Evolutionary conservation across 352 stramenopile genomes (phyloP).

Genomic region (Peronospora belbahrii): DNA sequence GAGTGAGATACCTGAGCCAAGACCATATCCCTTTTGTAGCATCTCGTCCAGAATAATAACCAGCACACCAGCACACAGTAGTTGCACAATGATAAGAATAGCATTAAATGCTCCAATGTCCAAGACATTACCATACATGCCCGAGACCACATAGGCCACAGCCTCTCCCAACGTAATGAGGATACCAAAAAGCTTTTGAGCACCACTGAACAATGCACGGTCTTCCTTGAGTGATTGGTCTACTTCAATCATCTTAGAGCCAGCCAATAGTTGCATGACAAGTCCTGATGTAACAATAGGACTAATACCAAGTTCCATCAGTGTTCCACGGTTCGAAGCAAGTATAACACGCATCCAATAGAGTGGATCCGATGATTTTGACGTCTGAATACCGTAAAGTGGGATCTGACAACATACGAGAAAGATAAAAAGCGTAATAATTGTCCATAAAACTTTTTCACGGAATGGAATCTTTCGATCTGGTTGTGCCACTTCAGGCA

Average conservation of each 20-base stretch:
- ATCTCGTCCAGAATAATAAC: conserved; percentile 99
- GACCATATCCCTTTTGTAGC: conserved; percentile 99
- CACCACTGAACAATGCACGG: conserved; percentile 94
- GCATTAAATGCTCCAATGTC: conserved; percentile 98
- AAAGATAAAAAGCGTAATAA: conserved; percentile 99
- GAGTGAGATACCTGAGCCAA: conserved; percentile 97
- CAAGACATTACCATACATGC: conserved; percentile 98
- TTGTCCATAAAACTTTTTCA: conserved; percentile 99
- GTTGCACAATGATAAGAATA: conserved; percentile 98
- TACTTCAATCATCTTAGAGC: conserved; percentile 98
- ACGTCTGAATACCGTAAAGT: conserved; percentile 98
- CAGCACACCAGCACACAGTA: conserved; percentile 97
- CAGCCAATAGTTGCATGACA: conserved; percentile 98
- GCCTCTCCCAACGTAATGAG: conserved; percentile 98
- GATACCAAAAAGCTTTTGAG: conserved; percentile 99
- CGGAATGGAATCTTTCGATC: conserved; percentile 98
- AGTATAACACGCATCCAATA: conserved; percentile 99
- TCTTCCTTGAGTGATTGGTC: conserved; percentile 99
- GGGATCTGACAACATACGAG: conserved; percentile 99
- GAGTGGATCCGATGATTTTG: conserved; percentile 98
- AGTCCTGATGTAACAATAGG: conserved; percentile 98
- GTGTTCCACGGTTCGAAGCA: conserved; percentile 96
- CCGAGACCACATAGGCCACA: conserved; percentile 97
- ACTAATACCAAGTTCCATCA: conserved; percentile 98
- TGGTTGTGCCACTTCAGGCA: conserved; percentile 95